These are phyloP conservation scores for Calocybe indica DNA, from an alignment of 768 basidiomycete genomes.

Conservation along the genomic window DNA sequence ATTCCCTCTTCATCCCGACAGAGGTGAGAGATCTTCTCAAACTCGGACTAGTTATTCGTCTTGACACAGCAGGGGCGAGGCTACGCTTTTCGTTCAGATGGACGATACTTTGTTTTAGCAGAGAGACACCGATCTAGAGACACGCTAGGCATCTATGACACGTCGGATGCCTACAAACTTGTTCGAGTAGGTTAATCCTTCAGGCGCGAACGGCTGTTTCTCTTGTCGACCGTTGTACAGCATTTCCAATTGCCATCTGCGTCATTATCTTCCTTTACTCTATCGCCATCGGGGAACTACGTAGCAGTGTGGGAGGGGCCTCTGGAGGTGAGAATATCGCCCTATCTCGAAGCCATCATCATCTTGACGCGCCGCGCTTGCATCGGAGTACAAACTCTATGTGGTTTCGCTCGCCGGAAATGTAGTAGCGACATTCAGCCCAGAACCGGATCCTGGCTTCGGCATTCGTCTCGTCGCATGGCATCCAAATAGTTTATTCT, in stretches of 20 bases:
- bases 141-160: slow-evolving; percentile 80
- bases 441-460: slow-evolving; percentile 73
- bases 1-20: slow-evolving; percentile 75
- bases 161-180: slow-evolving; percentile 60
- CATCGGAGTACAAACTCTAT: slow-evolving; percentile 65
- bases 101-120: slow-evolving; percentile 78
- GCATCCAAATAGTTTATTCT: slow-evolving; percentile 82
- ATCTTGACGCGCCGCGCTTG: too few relatives aligned
- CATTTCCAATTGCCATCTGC: slow-evolving; percentile 80
- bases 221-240: slow-evolving; percentile 30
- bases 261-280: slow-evolving; percentile 60
- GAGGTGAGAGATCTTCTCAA: slow-evolving; percentile 41
- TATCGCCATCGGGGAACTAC: slow-evolving; percentile 74
- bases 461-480: slow-evolving; percentile 76
- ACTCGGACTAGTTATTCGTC: background rate
- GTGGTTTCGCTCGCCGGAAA: slow-evolving; percentile 64
- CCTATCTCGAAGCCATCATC: background rate
- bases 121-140: slow-evolving; percentile 91
- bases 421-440: slow-evolving; percentile 59
- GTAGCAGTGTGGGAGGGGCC: slow-evolving; percentile 82
- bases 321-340: slow-evolving; percentile 53
- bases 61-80: slow-evolving; percentile 32
- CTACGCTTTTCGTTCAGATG: slow-evolving; percentile 74
- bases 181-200: slow-evolving; percentile 48
- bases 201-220: background rate